Evolutionary conservation across 2,329 filamentous ascomycete species (phyloP).

Genomic region (Daldinia sp.): DNA sequence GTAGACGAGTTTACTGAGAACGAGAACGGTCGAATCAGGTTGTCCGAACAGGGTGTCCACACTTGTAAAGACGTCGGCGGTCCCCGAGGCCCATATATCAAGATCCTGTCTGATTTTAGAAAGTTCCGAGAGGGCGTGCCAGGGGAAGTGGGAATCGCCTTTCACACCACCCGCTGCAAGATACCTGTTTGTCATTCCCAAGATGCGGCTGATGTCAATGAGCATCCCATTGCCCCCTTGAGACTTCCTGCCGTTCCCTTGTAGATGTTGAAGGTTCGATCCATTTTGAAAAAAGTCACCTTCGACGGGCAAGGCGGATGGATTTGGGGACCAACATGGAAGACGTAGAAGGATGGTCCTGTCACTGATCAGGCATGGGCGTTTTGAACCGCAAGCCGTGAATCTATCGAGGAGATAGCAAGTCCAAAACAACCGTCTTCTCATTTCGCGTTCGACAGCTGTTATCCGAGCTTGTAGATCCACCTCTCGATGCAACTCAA

Average conservation of each 20-base stretch:
- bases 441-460: slow-evolving; percentile 75
- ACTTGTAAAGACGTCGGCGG: slow-evolving; percentile 79
- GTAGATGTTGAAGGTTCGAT: slow-evolving; percentile 78
- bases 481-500: slow-evolving; percentile 81
- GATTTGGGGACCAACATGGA: slow-evolving; percentile 75
- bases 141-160: slow-evolving; percentile 89
- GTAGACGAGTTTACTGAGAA: slow-evolving; percentile 86
- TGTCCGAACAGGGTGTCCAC: slow-evolving; percentile 79
- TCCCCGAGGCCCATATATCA: slow-evolving; percentile 84
- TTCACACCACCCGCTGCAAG: slow-evolving; percentile 86
- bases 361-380: slow-evolving; percentile 82
- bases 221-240: slow-evolving; percentile 83
- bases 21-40: slow-evolving; percentile 77
- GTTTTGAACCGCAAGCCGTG: slow-evolving; percentile 79
- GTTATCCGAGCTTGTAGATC: slow-evolving; percentile 69
- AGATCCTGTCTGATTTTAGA: slow-evolving; percentile 87
- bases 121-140: slow-evolving; percentile 85
- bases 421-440: slow-evolving; percentile 85
- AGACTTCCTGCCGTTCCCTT: slow-evolving; percentile 72
- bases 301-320: slow-evolving; percentile 69
- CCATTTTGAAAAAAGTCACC: slow-evolving; percentile 83
- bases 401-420: slow-evolving; percentile 90
- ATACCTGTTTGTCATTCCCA: slow-evolving; percentile 85
- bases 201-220: slow-evolving; percentile 82
- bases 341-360: slow-evolving; percentile 77